phyloP scores from a whole-genome alignment of 2,329 filamentous ascomycete genomes.

The Scedosporium dehoogii region DNA sequence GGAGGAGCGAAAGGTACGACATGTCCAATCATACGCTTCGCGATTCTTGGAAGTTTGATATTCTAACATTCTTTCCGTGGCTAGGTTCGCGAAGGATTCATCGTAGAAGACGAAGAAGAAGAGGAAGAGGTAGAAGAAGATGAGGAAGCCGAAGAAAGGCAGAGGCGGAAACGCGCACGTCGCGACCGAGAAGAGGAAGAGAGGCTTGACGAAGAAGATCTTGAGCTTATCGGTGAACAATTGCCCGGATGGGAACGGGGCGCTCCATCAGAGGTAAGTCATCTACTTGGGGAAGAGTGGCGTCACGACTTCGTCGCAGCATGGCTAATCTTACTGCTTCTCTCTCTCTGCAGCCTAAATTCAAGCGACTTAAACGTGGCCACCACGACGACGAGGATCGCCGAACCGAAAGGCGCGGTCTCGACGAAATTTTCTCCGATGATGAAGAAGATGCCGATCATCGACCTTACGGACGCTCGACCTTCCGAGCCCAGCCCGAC shows the following conservation, averaged over 20 bases:
- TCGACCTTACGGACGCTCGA: conserved; percentile 38
- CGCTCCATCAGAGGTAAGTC: conserved; percentile 56
- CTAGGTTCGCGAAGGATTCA: conserved; percentile 88
- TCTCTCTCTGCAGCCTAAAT: conserved; percentile 56
- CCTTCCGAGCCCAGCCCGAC: conserved; percentile 54
- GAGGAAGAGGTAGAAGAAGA: conserved; percentile 61
- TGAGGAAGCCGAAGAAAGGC: conserved; percentile 43
- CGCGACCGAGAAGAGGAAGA: conserved; percentile 75
- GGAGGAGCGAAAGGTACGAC: conserved; percentile 62
- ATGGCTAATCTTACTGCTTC: not conserved
- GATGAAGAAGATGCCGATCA: conserved; percentile 67
- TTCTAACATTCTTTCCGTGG: conserved; percentile 10
- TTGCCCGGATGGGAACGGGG: conserved; percentile 53
- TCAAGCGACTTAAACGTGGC: conserved; percentile 92
- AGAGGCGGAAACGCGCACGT: conserved; percentile 67
- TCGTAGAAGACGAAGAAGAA: conserved; percentile 84
- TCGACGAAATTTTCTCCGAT: conserved; percentile 91
- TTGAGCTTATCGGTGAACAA: conserved; percentile 86
- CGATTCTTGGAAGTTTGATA: conserved; percentile 2
- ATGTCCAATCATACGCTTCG: not conserved
- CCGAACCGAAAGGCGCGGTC: conserved; percentile 54
- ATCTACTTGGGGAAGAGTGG: not conserved
- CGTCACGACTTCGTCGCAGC: not conserved
- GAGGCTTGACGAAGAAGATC: conserved; percentile 87
- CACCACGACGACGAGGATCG: conserved; percentile 66